Percentiles rank a stretch among this genome's conserved stretches.
Conservation (phyloP, 768 basidiomycete genomes). For the Kwoniella newhampshirensis region DNA sequence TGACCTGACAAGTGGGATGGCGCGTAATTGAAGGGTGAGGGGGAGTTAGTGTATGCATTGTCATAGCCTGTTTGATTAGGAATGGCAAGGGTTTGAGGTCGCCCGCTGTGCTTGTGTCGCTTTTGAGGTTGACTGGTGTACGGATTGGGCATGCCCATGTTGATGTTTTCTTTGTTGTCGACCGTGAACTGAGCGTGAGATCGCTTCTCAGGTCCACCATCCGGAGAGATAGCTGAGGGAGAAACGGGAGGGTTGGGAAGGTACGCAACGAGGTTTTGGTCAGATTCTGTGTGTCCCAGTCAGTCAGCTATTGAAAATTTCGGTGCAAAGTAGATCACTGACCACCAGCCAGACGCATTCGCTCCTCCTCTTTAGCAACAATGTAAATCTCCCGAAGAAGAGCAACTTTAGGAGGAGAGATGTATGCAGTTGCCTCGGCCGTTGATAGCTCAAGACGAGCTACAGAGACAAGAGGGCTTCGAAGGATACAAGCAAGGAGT, state of each 20-base stretch:
- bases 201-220: constrained; percentile 32
- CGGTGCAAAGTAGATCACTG: neutral
- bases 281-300: constrained; percentile 7
- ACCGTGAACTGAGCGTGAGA: constrained; percentile 10
- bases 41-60: constrained; percentile 25
- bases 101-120: constrained; percentile 26
- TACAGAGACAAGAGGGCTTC: constrained; percentile 41
- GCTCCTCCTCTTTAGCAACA: constrained; percentile 53
- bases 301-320: neutral
- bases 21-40: constrained; percentile 20
- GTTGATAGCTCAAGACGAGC: constrained; percentile 52
- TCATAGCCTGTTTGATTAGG: constrained; percentile 20
- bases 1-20: constrained; percentile 12
- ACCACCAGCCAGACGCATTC: constrained; percentile 32
- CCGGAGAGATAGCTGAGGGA: constrained; percentile 28
- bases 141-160: neutral
- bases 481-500: constrained; percentile 50
- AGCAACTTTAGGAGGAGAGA: constrained; percentile 43
- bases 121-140: constrained; percentile 21
- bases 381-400: constrained; percentile 52
- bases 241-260: constrained; percentile 37
- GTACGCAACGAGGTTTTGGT: constrained; percentile 31
- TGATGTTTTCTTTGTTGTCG: constrained; percentile 38
- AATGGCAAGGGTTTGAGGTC: constrained; percentile 29
- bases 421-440: constrained; percentile 46